Percentiles rank a stretch among this genome's conserved stretches.
Conservation (phyloP, 305 asterid genomes). For the Fraxinus dipetala region DNA sequence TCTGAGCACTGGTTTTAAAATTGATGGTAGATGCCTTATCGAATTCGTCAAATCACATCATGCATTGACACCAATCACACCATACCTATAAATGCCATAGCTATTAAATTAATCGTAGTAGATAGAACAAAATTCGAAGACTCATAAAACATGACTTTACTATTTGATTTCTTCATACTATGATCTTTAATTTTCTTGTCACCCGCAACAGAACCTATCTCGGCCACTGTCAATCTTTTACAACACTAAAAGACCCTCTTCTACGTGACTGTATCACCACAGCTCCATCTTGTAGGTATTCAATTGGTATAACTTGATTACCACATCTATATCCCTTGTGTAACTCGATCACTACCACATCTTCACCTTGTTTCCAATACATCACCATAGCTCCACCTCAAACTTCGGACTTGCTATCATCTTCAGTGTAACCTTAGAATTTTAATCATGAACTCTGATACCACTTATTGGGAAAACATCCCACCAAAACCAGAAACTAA, state of each 20-base stretch:
- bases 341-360: background rate
- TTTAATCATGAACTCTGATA: background rate
- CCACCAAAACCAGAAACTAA: background rate
- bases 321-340: background rate
- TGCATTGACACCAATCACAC: no score
- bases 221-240: background rate
- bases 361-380: background rate
- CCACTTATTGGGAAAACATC: background rate
- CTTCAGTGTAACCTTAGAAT: background rate
- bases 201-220: background rate
- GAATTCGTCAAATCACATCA: no score
- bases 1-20: no score
- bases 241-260: background rate
- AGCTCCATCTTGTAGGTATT: background rate
- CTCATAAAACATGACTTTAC: no score
- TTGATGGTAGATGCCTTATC: no score
- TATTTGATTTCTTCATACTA: background rate
- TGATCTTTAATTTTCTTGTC: background rate
- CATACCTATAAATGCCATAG: no score
- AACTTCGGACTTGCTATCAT: background rate
- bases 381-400: background rate
- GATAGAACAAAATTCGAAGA: no score
- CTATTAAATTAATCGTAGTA: no score
- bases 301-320: background rate
- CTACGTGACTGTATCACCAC: background rate